Evolutionary conservation across 768 basidiomycete genomes (phyloP).

Genomic region (Boletus pseudopeckii): DNA sequence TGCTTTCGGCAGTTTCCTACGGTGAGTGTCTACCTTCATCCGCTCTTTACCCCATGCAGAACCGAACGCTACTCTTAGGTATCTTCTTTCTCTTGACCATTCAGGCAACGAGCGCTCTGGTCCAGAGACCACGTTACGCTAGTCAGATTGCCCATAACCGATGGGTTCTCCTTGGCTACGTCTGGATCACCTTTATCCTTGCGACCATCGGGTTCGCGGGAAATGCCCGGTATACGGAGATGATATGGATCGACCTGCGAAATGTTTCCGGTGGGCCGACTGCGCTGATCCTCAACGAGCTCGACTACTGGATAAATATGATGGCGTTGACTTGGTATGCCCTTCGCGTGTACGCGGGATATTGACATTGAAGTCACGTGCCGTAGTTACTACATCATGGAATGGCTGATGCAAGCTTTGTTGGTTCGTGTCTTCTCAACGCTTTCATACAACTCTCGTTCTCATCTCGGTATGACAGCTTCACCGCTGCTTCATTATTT

Average conservation of each 20-base stretch:
- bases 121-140: neutral
- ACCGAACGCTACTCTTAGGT: slow-evolving; percentile 9
- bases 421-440: slow-evolving; percentile 9
- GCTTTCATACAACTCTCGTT: neutral
- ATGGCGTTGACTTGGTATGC: slow-evolving; percentile 19
- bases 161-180: slow-evolving; percentile 16
- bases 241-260: slow-evolving; percentile 34
- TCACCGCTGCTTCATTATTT: slow-evolving; percentile 18
- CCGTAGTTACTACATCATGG: slow-evolving; percentile 25
- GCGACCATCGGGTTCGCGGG: slow-evolving; percentile 25
- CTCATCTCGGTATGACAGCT: slow-evolving; percentile 4
- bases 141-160: slow-evolving; percentile 1
- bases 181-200: slow-evolving; percentile 25
- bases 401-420: slow-evolving; percentile 29
- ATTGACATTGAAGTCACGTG: neutral
- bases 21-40: slow-evolving; percentile 6
- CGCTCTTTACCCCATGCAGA: neutral
- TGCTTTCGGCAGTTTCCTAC: slow-evolving; percentile 18
- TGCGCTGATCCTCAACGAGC: slow-evolving; percentile 11
- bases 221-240: slow-evolving; percentile 27
- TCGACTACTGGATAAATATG: slow-evolving; percentile 19
- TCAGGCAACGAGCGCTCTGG: slow-evolving; percentile 12
- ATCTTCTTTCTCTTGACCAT: slow-evolving; percentile 21
- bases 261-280: slow-evolving; percentile 11
- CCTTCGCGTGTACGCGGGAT: neutral